These are phyloP conservation scores for Candida cerambycidarum DNA, from an alignment of 805 yeast genomes.

Conservation along the genomic window DNA sequence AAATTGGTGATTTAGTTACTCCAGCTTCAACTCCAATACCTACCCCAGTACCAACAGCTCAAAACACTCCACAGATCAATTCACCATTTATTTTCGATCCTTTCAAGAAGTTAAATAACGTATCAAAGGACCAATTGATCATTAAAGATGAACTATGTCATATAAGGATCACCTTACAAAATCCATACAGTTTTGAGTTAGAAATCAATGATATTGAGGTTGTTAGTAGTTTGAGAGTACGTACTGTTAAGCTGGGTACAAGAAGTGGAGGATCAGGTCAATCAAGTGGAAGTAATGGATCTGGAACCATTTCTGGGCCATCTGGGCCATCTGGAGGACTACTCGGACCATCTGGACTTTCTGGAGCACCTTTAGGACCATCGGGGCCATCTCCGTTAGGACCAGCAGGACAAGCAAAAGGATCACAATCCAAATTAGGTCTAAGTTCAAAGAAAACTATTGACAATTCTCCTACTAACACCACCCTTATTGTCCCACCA, in stretches of 20 bases:
- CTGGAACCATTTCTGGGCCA: no score
- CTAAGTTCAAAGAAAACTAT: slow-evolving; percentile 6
- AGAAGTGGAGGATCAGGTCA: not conserved
- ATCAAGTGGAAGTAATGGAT: no score
- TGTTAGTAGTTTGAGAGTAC: slow-evolving; percentile 26
- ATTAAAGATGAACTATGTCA: slow-evolving; percentile 55
- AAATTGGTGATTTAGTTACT: slow-evolving; percentile 9
- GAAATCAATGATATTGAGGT: slow-evolving; percentile 53
- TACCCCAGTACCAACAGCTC: slow-evolving; percentile 2
- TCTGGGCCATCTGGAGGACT: no score
- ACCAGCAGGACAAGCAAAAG: no score
- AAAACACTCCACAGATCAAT: not conserved
- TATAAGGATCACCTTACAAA: slow-evolving; percentile 59
- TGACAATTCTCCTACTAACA: not conserved
- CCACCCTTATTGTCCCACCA: slow-evolving; percentile 24
- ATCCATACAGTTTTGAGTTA: slow-evolving; percentile 77
- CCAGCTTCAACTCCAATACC: slow-evolving; percentile 9
- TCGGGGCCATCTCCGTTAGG: no score
- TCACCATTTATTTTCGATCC: slow-evolving; percentile 54
- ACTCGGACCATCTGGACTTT: no score
- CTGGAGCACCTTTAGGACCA: no score
- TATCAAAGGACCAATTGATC: slow-evolving; percentile 50
- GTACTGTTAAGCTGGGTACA: slow-evolving; percentile 23
- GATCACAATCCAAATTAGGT: slow-evolving; percentile 6
- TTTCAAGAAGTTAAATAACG: slow-evolving; percentile 22